Percentiles rank a stretch among this genome's conserved stretches.
Conservation (phyloP, 2,329 filamentous ascomycete genomes). For the Fusarium fracticaudum region DNA sequence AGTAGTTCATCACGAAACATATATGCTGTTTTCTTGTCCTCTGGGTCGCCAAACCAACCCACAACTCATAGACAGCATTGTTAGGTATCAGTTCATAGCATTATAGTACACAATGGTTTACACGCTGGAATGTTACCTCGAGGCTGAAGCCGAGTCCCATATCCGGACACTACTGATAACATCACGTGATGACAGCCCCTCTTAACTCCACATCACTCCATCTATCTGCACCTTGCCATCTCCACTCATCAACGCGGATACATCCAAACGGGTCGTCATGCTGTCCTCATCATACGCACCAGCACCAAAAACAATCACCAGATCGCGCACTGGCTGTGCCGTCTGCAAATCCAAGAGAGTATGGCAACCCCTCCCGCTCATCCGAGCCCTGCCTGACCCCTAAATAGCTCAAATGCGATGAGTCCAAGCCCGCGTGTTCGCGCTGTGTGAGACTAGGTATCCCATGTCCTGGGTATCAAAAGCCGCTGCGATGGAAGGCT, state of each 20-base stretch:
- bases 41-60: neutral
- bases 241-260: constrained; percentile 30
- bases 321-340: constrained; percentile 36
- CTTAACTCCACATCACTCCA: constrained; percentile 7
- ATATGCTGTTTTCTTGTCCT: neutral
- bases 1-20: neutral
- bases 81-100: neutral
- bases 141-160: neutral
- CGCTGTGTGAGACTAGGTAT: constrained; percentile 37
- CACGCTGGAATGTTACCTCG: neutral
- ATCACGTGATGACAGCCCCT: constrained; percentile 9
- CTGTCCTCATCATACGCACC: constrained; percentile 15
- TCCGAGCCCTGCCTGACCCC: neutral
- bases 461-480: constrained; percentile 36
- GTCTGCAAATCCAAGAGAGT: constrained; percentile 38
- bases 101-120: neutral
- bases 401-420: constrained; percentile 36
- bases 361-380: neutral
- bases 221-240: constrained; percentile 21
- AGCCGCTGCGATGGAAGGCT: constrained; percentile 30
- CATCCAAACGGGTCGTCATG: constrained; percentile 18
- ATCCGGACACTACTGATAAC: neutral
- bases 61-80: neutral
- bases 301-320: constrained; percentile 34
- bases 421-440: constrained; percentile 31